Evolutionary conservation across 768 basidiomycete genomes (phyloP), one percentile per base, ranked within the genome.

Genomic region (Boletus rufocinnamomeus): DNA sequence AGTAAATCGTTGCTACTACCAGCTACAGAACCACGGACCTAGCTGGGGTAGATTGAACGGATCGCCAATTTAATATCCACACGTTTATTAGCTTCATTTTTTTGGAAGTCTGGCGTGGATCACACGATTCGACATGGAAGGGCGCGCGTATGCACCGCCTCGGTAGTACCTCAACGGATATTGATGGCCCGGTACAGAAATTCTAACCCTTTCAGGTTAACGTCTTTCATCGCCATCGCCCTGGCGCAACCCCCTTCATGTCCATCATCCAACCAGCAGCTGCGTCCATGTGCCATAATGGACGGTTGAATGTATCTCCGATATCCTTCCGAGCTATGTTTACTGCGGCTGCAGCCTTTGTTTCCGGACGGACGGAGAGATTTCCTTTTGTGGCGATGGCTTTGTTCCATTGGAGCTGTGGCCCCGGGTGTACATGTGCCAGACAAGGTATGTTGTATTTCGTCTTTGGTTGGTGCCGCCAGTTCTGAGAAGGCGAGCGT

Each of bases 361-460:
- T 35, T 35, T 35, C 35, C 16, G 34, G 14, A 0, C 32, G 34
- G 34, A 35, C 13, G 35, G 35, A 16, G 35, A 35, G 0, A 35
- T 35, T 35, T 41, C 58, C 62, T 7, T 37, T 52, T 64, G 17
- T 50, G 43, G 59, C 0, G 8, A 6, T 58, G 19, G 61, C 67
- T 45, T 66, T 66, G 66, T 69, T 60, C 43, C 55, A 44, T 50
- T 19, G 11, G 6, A 21, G 28, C 11, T 4, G 40, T 30, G 17
- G 35, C 27, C 13, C 28, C 30, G 30, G 30, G n/a, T 7, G 38
- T 7, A 14, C 3, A 23, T 45, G 25, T 14, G 45, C 27, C 13
- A 14, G 48, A 17, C 35, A 21, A 44, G 60, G 58, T 63, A 34
- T 32, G 53, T 48, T 21, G 25, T 50, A n/a, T 56, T 50, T 46